phyloP scores from a whole-genome alignment of 352 stramenopile species.

The Pythium scleroteichum region DNA sequence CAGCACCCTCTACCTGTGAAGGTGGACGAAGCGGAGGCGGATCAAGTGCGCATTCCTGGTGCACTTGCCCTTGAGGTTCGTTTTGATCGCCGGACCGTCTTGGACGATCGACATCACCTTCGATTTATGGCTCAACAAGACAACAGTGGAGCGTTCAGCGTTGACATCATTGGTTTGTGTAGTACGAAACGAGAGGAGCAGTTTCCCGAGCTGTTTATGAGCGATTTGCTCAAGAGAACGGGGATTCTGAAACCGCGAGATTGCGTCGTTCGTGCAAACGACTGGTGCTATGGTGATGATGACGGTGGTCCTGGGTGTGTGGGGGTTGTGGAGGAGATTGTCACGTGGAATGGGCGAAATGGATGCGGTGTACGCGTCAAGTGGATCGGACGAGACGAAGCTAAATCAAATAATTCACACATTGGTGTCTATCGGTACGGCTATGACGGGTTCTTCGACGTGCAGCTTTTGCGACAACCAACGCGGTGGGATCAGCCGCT shows the following conservation, averaged over 20 bases:
- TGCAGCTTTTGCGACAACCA: constrained; percentile 34
- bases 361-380: constrained; percentile 59
- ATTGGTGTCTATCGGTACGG: constrained; percentile 63
- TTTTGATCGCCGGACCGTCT: constrained; percentile 60
- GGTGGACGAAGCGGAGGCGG: constrained; percentile 1
- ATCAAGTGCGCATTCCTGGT: constrained; percentile 41
- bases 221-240: constrained; percentile 31
- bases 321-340: constrained; percentile 56
- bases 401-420: neutral
- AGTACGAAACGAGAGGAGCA: constrained; percentile 16
- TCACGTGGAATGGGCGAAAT: constrained; percentile 45
- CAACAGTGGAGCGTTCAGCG: constrained; percentile 1
- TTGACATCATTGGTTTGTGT: constrained; percentile 10
- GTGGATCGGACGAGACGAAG: constrained; percentile 29
- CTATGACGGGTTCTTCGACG: constrained; percentile 58
- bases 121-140: constrained; percentile 2
- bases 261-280: constrained; percentile 52
- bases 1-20: constrained; percentile 35
- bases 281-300: constrained; percentile 79
- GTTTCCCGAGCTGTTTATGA: constrained; percentile 42
- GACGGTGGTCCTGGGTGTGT: constrained; percentile 62
- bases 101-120: constrained; percentile 30
- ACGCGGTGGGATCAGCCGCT: constrained; percentile 35
- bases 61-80: constrained; percentile 68
- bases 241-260: constrained; percentile 46